phyloP scores from a whole-genome alignment of 768 basidiomycete species.

The Lentinula boryana region DNA sequence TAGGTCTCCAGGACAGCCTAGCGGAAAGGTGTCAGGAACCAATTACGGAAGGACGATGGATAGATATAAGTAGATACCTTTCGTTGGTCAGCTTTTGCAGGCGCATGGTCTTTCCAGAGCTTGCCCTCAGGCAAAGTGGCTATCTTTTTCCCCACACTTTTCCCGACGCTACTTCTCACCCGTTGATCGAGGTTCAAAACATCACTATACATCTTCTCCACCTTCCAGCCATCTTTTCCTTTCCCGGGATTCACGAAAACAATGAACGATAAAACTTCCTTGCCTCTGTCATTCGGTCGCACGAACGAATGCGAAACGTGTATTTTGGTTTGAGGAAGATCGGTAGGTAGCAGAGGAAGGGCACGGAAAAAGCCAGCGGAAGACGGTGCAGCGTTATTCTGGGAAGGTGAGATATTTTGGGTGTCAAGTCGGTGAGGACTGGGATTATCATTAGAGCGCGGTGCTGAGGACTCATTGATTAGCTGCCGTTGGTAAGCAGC shows the following conservation, averaged over 20 bases:
- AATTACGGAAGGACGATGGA: slow-evolving; percentile 5
- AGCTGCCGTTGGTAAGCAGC: slow-evolving; percentile 6
- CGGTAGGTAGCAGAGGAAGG: slow-evolving; percentile 60
- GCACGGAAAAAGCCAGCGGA: slow-evolving; percentile 55
- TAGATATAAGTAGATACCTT: slow-evolving; percentile 47
- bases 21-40: slow-evolving; percentile 7
- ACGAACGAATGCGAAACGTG: slow-evolving; percentile 78
- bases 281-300: slow-evolving; percentile 82
- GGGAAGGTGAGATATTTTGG: background rate
- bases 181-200: slow-evolving; percentile 83
- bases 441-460: background rate
- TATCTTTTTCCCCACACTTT: slow-evolving; percentile 73
- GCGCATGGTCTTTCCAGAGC: slow-evolving; percentile 95
- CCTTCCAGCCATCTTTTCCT: slow-evolving; percentile 69
- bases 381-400: slow-evolving; percentile 6
- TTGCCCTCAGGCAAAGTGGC: slow-evolving; percentile 82
- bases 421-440: slow-evolving; percentile 1
- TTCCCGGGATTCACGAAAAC: slow-evolving; percentile 68
- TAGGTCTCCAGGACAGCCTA: slow-evolving; percentile 81
- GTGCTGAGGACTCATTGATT: background rate
- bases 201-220: slow-evolving; percentile 94
- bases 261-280: slow-evolving; percentile 88
- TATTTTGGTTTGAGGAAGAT: slow-evolving; percentile 69
- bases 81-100: slow-evolving; percentile 92
- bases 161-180: slow-evolving; percentile 61